A percentile compares a stretch with the other conserved stretches of the same genome.
phyloP scores from a whole-genome alignment of 768 basidiomycete species.

The Suillus brevipes region DNA sequence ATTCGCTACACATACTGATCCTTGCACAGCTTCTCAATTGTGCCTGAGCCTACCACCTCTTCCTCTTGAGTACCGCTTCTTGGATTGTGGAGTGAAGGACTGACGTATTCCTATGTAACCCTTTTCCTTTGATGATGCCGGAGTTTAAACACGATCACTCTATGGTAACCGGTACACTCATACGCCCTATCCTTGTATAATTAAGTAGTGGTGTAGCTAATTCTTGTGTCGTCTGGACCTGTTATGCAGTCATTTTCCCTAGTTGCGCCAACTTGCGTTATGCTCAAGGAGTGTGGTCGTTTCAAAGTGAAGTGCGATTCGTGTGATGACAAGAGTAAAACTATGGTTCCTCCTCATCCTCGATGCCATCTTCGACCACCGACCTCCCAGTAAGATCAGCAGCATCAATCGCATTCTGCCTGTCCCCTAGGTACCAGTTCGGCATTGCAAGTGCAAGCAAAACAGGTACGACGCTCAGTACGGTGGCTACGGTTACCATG shows the following conservation, averaged over 20 bases:
- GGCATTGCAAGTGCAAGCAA: conserved; percentile 59
- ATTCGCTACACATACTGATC: too few species aligned
- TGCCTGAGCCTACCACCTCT: neutral
- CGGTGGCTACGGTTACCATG: conserved; percentile 54
- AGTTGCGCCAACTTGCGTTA: neutral
- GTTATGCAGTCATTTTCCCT: neutral
- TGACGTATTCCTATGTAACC: neutral
- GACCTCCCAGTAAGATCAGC: conserved; percentile 22
- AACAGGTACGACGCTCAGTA: conserved; percentile 58
- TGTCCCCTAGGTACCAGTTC: conserved; percentile 66
- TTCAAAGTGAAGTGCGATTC: too few species aligned
- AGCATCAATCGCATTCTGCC: conserved; percentile 67
- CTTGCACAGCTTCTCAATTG: neutral
- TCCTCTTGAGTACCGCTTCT: neutral
- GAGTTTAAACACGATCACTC: neutral
- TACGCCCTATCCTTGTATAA: neutral
- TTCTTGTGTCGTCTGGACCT: neutral
- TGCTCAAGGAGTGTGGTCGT: too few species aligned
- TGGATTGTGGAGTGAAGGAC: neutral
- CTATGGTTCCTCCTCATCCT: neutral
- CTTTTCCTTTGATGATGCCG: neutral
- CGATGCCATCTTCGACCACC: neutral
- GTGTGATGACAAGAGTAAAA: neutral
- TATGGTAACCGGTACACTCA: neutral
- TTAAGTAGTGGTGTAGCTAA: neutral